phyloP scores from a whole-genome alignment of 441 rosid species.

The Euphorbia celastroides region DNA sequence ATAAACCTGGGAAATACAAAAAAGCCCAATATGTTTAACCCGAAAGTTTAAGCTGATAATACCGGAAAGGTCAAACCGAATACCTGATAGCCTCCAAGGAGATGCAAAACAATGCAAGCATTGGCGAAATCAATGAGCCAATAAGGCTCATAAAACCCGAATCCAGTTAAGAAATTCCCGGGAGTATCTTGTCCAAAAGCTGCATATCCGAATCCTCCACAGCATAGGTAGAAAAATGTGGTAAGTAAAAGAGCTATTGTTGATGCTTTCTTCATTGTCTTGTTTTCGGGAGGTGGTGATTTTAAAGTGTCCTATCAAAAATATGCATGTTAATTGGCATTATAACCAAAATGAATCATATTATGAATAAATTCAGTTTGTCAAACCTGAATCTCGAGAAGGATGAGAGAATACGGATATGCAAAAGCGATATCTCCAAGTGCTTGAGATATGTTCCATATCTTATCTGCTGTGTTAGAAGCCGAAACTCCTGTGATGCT shows the following conservation, averaged over 20 bases:
- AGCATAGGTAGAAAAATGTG: constrained; percentile 68
- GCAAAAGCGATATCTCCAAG: constrained; percentile 48
- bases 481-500: constrained; percentile 34
- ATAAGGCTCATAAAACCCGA: constrained; percentile 75
- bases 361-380: no score
- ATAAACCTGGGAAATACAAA: constrained; percentile 39
- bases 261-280: constrained; percentile 73
- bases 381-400: constrained; percentile 49
- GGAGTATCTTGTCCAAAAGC: constrained; percentile 69
- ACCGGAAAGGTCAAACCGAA: no score
- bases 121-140: constrained; percentile 86
- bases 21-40: no score
- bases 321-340: no score
- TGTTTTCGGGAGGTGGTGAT: no score
- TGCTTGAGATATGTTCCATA: constrained; percentile 44
- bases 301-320: no score
- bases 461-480: constrained; percentile 20
- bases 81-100: constrained; percentile 85
- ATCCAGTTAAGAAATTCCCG: constrained; percentile 78
- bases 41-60: no score
- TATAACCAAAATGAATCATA: no score
- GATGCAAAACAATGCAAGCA: constrained; percentile 72
- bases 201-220: constrained; percentile 84
- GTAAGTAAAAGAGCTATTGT: constrained; percentile 35
- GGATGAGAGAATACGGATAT: constrained; percentile 34